Evolutionary conservation across 805 yeast genomes (phyloP).

Genomic region (Dipodascopsis uninucleata): DNA sequence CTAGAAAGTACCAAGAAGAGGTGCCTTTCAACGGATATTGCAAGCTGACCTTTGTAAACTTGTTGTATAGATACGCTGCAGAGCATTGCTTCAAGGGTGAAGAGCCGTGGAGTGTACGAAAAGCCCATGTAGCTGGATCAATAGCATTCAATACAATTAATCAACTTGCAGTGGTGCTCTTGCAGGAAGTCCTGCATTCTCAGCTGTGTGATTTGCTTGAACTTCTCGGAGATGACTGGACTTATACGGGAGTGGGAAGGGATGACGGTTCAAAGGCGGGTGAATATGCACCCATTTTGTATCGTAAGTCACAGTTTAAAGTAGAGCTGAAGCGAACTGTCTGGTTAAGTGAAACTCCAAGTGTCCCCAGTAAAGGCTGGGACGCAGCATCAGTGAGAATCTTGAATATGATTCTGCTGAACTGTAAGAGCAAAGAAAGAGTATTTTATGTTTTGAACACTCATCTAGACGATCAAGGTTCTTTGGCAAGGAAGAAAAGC

Average conservation of each 20-base stretch:
- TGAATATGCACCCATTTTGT: slow-evolving; percentile 51
- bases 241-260: slow-evolving; percentile 50
- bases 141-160: slow-evolving; percentile 41
- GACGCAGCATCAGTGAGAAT: slow-evolving; percentile 46
- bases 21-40: too few species aligned
- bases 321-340: slow-evolving; percentile 43
- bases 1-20: background rate
- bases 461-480: slow-evolving; percentile 51
- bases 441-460: slow-evolving; percentile 42
- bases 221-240: slow-evolving; percentile 41
- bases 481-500: slow-evolving; percentile 44
- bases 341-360: slow-evolving; percentile 57
- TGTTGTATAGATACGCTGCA: slow-evolving; percentile 31
- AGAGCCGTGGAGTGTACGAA: slow-evolving; percentile 45
- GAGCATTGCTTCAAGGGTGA: slow-evolving; percentile 37
- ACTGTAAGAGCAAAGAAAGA: slow-evolving; percentile 30
- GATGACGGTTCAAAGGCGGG: slow-evolving; percentile 50
- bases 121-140: slow-evolving; percentile 39
- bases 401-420: slow-evolving; percentile 38
- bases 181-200: slow-evolving; percentile 48
- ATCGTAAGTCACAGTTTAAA: slow-evolving; percentile 40
- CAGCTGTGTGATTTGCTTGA: slow-evolving; percentile 46
- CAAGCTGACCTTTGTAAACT: background rate
- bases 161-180: slow-evolving; percentile 41
- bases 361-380: slow-evolving; percentile 50